A percentile compares a stretch with the other conserved stretches of the same genome.
Evolutionary conservation across 805 yeast genomes (phyloP).

Genomic region (Cyberlindnera americana): DNA sequence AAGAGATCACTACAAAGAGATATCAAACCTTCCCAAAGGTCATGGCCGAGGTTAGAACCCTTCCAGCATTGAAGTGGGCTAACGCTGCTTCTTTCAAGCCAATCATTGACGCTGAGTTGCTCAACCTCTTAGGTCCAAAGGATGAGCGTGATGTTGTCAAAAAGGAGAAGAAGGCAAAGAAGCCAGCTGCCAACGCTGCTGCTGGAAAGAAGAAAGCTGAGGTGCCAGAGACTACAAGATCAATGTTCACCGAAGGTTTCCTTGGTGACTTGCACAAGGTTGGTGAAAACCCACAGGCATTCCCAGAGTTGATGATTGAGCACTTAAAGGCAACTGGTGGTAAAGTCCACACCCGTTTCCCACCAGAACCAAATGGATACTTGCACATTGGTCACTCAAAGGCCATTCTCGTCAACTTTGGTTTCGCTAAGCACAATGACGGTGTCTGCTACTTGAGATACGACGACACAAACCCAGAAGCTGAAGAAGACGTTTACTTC

Average conservation of each 20-base stretch:
- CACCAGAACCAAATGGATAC: conserved; percentile 98
- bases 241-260: conserved; percentile 95
- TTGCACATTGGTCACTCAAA: conserved; percentile 97
- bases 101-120: conserved; percentile 71
- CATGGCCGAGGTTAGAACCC: conserved; percentile 69
- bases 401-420: conserved; percentile 97
- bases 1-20: conserved; percentile 63
- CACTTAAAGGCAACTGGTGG: conserved; percentile 81
- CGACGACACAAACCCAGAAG: conserved; percentile 98
- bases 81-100: conserved; percentile 85
- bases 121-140: conserved; percentile 81
- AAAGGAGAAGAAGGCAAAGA: conserved; percentile 70
- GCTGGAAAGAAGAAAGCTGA: conserved; percentile 24
- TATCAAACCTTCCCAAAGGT: conserved; percentile 76
- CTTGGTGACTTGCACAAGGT: conserved; percentile 92
- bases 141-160: conserved; percentile 88
- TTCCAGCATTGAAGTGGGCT: conserved; percentile 88
- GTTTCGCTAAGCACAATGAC: conserved; percentile 83
- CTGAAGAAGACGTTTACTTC: conserved; percentile 92
- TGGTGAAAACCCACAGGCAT: conserved; percentile 91
- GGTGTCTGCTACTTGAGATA: conserved; percentile 91
- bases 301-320: conserved; percentile 76
- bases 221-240: conserved; percentile 37
- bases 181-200: conserved; percentile 29
- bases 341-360: conserved; percentile 88